Percentiles rank a stretch among this genome's conserved stretches.
phyloP scores from a whole-genome alignment of 2,329 filamentous ascomycete species.

The Helotiales sp. region DNA sequence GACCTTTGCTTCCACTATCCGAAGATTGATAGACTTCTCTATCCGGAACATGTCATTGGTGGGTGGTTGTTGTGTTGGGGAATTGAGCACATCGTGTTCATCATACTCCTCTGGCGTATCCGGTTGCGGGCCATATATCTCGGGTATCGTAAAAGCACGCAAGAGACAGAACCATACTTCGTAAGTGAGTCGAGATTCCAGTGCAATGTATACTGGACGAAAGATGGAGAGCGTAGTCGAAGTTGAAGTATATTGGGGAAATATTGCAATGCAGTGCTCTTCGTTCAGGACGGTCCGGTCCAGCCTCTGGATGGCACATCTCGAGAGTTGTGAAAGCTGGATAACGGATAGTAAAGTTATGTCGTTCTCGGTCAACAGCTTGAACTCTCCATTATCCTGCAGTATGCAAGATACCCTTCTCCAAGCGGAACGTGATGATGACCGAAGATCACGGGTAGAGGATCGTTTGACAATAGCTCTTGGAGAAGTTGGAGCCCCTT shows the following conservation, averaged over 20 bases:
- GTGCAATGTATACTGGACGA: slow-evolving; percentile 83
- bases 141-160: slow-evolving; percentile 87
- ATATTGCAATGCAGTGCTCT: slow-evolving; percentile 92
- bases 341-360: slow-evolving; percentile 78
- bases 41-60: slow-evolving; percentile 57
- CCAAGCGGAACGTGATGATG: slow-evolving; percentile 64
- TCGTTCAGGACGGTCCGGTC: slow-evolving; percentile 89
- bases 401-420: slow-evolving; percentile 87
- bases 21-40: slow-evolving; percentile 59
- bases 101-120: slow-evolving; percentile 20
- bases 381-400: slow-evolving; percentile 92
- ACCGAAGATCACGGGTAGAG: slow-evolving; percentile 56
- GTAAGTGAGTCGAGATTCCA: slow-evolving; percentile 86
- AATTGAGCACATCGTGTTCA: slow-evolving; percentile 8
- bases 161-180: slow-evolving; percentile 97
- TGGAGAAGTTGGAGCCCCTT: slow-evolving; percentile 55
- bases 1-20: slow-evolving; percentile 64
- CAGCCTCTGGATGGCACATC: slow-evolving; percentile 86
- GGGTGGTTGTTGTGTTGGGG: slow-evolving; percentile 5
- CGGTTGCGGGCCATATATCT: slow-evolving; percentile 64
- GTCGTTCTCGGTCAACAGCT: slow-evolving; percentile 84
- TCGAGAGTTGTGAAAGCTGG: slow-evolving; percentile 83
- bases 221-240: slow-evolving; percentile 73
- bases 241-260: slow-evolving; percentile 83
- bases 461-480: slow-evolving; percentile 51